Base-by-base conservation (phyloP, 2,329 filamentous ascomycete species). In the Aspergillus unguis region DNA sequence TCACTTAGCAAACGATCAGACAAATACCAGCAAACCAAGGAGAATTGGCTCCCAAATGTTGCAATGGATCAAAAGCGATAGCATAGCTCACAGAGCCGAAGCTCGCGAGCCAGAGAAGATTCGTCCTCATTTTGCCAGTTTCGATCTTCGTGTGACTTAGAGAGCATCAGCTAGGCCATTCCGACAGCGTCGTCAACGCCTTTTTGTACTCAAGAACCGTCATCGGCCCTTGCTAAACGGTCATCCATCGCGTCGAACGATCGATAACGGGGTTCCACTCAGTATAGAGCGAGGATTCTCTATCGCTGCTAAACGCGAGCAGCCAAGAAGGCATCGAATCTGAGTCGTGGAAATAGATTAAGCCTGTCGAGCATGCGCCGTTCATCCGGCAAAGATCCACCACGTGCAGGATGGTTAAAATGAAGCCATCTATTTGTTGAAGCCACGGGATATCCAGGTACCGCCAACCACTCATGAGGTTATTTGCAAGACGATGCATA, bases 21-120 rank as follows among this genome's bases (percentile, higher is more conserved):
- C 29, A n/a, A 33, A 27, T 63, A 79, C 79, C 79, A 29, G 77
- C 71, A 56, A 75, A 76, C 67, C 76, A 83, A 2, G 80, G 80
- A 17, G 78, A 75, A 56, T 82, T 83, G 28, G 75, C 80, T 23
- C 80, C 80, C 10, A 80, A 59, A 66, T 76, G 78, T 38, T 74
- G 63, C 47, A 81, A 65, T 6, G 79, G 77, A 53, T 76, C 50
- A 25, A 57, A 57, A 11, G 44, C 40, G 6, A 38, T 31, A 35
- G 48, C 52, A 8, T 53, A 46, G 36, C 48, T n/a, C 4, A 50
- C 26, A 38, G 48, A 57, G 44, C 55, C 28, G 27, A 59, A 38
- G 31, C 44, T 43, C 31, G 55, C 31, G 5, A 55, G 40, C 45
- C 50, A 53, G 17, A 59, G 31, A 6, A 46, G 11, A 11, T 27